Percentiles rank a stretch among this genome's conserved stretches.
Conservation (phyloP, 192 early-diverging fungal species). For the Gaertneriomyces semiglobifer region DNA sequence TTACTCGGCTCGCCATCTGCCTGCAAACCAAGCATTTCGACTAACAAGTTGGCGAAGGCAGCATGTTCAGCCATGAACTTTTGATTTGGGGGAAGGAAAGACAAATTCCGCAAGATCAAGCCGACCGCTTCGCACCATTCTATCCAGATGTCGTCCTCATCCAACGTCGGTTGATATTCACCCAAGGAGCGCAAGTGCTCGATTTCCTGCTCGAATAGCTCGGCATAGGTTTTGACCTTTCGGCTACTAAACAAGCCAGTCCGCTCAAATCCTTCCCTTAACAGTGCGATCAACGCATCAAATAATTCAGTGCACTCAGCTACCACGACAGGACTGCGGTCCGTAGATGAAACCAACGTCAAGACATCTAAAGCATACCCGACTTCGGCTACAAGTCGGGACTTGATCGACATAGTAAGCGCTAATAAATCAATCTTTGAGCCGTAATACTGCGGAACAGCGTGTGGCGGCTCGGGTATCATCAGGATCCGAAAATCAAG, state of each 20-base stretch:
- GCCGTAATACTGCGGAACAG: conserved; percentile 11
- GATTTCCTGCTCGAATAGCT: background rate
- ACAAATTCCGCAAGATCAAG: conserved; percentile 1
- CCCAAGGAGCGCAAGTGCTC: background rate
- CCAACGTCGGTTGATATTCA: background rate
- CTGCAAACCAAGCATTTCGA: background rate
- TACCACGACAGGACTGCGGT: background rate
- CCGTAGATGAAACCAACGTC: conserved; percentile 6
- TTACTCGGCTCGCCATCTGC: background rate
- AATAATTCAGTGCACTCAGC: background rate
- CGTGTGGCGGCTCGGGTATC: background rate
- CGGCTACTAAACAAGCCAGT: background rate
- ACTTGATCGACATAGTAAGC: conserved; percentile 74
- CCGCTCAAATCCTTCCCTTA: background rate
- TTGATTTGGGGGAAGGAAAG: background rate
- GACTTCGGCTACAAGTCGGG: conserved; percentile 68
- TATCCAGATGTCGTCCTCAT: background rate
- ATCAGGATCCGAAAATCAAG: conserved; percentile 60
- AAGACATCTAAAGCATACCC: conserved; percentile 72
- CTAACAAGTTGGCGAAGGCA: background rate
- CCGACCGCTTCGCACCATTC: background rate
- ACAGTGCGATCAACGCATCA: background rate
- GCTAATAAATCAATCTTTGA: conserved; percentile 72
- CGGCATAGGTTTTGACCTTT: background rate
- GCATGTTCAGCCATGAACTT: background rate